A percentile compares a stretch with the other conserved stretches of the same genome.
phyloP scores from a whole-genome alignment of 306 rosid species.

The Cicer chorassanicum region DNA sequence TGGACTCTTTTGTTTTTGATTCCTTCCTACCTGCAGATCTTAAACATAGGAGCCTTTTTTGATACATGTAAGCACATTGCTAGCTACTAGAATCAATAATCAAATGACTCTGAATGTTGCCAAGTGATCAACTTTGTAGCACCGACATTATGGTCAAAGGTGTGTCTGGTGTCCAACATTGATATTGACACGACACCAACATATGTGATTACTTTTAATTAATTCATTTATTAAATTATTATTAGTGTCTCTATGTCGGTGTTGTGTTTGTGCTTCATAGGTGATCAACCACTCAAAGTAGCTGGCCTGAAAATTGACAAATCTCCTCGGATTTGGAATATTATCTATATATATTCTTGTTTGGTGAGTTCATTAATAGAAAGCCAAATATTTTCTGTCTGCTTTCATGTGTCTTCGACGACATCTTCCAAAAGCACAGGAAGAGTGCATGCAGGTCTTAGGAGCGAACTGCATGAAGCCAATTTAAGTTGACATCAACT shows the following conservation, averaged over 20 bases:
- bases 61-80: constrained; percentile 47
- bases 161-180: too few species aligned
- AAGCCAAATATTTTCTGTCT: background rate
- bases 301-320: background rate
- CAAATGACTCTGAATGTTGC: constrained; percentile 21
- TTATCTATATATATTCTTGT: background rate
- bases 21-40: constrained; percentile 38
- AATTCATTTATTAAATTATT: too few species aligned
- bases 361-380: background rate
- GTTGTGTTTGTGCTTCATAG: too few species aligned
- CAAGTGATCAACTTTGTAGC: constrained; percentile 3
- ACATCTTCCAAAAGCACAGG: background rate
- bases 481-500: constrained; percentile 59
- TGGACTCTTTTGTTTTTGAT: constrained; percentile 51
- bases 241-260: background rate
- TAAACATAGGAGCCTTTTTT: constrained; percentile 48
- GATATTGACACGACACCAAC: too few species aligned
- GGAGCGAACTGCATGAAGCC: constrained; percentile 55
- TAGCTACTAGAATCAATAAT: constrained; percentile 40
- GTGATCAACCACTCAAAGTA: constrained; percentile 49
- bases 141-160: too few species aligned
- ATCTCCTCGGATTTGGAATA: constrained; percentile 5
- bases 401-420: background rate
- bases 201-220: too few species aligned
- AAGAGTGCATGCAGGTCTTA: constrained; percentile 7